Evolutionary conservation across 2,329 filamentous ascomycete species (phyloP), one percentile per base, ranked within the genome.

Genomic region (Dothiorella sarmentorum): DNA sequence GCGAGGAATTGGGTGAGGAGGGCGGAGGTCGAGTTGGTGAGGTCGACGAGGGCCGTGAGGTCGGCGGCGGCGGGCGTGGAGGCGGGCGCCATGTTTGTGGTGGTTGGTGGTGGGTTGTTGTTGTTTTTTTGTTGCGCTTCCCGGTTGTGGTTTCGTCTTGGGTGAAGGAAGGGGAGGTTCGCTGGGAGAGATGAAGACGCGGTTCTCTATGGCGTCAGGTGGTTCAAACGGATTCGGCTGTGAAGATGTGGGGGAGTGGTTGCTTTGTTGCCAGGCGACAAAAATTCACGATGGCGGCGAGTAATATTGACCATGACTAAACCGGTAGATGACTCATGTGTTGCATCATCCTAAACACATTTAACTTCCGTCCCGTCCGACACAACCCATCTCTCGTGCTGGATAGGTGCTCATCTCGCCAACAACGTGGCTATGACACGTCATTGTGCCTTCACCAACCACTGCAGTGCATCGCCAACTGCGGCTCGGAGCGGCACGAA

Each of bases 21-120:
- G 9, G 65, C 65, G 63, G 69, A 69, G 2, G 71, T 73, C 18
- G 68, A 69, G 63, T 67, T 68, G n/a, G 70, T 67, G 26, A 73
- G 64, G 53, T 69, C 66, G 60, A 73, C 63, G 18, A 74, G 69
- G 33, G 66, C 61, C 47, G 59, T 60, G 4, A 72, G 29, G 56
- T 69, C 67, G 56, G 51, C 40, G 10, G 18, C 17, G 4, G 38
- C 20, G 17, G 51, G 40, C 26, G 45, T 15, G 37, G 43, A 20
- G 26, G 37, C 38, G 51, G 51, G 37, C 7, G 55, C 20, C 55
- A 57, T 57, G 22, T 22, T 53, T 26, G 49, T 18, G 29, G 20
- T 7, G 44, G 27, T 49, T 9, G 44, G 7, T 10, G 29, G 26
- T 3, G n/a, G 44, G 17, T 29, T 47, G 20, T n/a, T n/a, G n/a